Percentiles rank a stretch among this genome's conserved stretches.
Evolutionary conservation across 805 yeast species (phyloP).

Genomic region (Myxozyma udenii): DNA sequence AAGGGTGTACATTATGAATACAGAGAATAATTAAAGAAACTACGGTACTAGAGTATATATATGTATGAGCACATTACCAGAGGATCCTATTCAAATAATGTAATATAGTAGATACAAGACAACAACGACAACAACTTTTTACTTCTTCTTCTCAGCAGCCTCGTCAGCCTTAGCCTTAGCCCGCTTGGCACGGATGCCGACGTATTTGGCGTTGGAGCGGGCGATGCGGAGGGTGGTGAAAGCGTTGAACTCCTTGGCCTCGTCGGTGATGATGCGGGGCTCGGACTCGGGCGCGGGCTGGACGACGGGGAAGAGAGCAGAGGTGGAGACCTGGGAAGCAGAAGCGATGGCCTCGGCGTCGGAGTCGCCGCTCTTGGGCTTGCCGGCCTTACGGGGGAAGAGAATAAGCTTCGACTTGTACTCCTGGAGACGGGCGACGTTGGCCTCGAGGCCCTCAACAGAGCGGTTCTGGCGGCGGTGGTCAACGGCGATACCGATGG

Average conservation of each 20-base stretch:
- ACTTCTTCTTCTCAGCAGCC: conserved; percentile 95
- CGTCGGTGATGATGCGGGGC: conserved; percentile 79
- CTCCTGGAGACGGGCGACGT: conserved; percentile 94
- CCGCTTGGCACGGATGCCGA: conserved; percentile 97
- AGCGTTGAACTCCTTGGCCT: conserved; percentile 71
- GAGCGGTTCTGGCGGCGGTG: conserved; percentile 99
- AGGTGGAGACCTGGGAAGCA: conserved; percentile 56
- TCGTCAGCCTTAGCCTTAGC: conserved; percentile 97
- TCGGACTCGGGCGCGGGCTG: conserved; percentile 69
- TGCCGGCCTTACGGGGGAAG: conserved; percentile 86
- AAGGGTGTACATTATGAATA: background rate
- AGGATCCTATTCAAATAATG: background rate
- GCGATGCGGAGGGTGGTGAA: conserved; percentile 94
- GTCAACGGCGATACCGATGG: conserved; percentile 98
- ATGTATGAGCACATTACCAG: conserved; percentile 5
- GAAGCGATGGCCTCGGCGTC: conserved; percentile 61
- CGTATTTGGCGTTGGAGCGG: conserved; percentile 88
- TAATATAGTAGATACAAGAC: conserved; percentile 2
- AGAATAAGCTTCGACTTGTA: conserved; percentile 93
- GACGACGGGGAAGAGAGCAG: conserved; percentile 87
- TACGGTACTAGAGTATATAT: conserved; percentile 9
- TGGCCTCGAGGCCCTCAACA: conserved; percentile 88
- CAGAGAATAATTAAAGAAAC: too few relatives aligned
- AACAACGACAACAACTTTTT: conserved; percentile 39
- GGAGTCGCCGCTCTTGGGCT: conserved; percentile 48